Percentiles rank a stretch among this genome's conserved stretches.
Evolutionary conservation across 805 yeast genomes (phyloP).

Genomic region (Blastobotrys muscicola): DNA sequence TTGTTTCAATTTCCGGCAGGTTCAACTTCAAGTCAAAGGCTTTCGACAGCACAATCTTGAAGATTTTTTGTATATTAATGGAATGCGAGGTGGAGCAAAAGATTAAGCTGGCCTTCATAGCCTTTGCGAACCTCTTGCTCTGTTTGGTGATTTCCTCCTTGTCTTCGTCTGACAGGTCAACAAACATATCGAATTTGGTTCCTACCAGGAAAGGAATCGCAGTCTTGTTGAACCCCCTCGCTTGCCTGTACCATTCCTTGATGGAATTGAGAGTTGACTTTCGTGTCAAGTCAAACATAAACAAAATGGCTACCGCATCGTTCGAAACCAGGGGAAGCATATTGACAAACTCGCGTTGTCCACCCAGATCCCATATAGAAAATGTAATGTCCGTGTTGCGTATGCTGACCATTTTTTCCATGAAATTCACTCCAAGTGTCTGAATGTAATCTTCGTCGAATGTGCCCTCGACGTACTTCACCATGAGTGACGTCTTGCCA

Average conservation of each 20-base stretch:
- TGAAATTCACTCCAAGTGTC: slow-evolving; percentile 89
- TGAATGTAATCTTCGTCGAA: slow-evolving; percentile 89
- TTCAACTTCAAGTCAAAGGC: slow-evolving; percentile 80
- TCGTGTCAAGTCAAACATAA: slow-evolving; percentile 83
- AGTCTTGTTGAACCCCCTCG: slow-evolving; percentile 77
- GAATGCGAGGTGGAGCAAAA: slow-evolving; percentile 90
- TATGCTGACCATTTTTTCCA: slow-evolving; percentile 81
- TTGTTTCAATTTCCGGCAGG: slow-evolving; percentile 70
- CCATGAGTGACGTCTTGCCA: slow-evolving; percentile 95
- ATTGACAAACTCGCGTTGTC: slow-evolving; percentile 87
- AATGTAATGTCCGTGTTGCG: slow-evolving; percentile 83
- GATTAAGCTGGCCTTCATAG: slow-evolving; percentile 76
- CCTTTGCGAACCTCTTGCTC: slow-evolving; percentile 76
- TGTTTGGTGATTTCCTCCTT: slow-evolving; percentile 77
- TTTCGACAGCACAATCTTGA: slow-evolving; percentile 81
- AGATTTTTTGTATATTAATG: slow-evolving; percentile 86
- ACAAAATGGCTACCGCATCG: slow-evolving; percentile 85
- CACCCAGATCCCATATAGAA: slow-evolving; percentile 93
- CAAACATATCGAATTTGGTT: slow-evolving; percentile 83
- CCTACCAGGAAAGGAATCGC: slow-evolving; percentile 91
- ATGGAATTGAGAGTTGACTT: slow-evolving; percentile 78
- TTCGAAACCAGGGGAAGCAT: slow-evolving; percentile 90
- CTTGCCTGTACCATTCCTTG: slow-evolving; percentile 91
- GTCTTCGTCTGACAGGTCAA: slow-evolving; percentile 66
- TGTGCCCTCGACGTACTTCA: slow-evolving; percentile 89